Evolutionary conservation across 164 flowering plant genomes (phyloP).

Genomic region (Berberis thunbergii): DNA sequence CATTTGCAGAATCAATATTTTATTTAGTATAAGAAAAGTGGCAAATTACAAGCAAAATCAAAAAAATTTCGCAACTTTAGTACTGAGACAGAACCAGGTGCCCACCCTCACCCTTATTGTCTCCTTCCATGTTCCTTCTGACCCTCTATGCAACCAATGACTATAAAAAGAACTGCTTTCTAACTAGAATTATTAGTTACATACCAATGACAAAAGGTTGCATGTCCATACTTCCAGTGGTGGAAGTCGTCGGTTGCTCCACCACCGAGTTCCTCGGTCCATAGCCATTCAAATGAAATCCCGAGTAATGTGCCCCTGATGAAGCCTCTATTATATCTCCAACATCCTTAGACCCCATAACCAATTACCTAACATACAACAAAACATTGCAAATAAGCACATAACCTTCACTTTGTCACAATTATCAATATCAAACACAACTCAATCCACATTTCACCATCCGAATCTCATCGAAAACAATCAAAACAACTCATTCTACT

Average conservation of each 20-base stretch:
- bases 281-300: conserved; percentile 61
- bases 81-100: no score
- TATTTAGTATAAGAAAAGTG: no score
- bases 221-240: conserved; percentile 33
- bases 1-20: no score
- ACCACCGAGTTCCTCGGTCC: conserved; percentile 25
- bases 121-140: neutral
- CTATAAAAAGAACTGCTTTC: neutral
- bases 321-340: conserved; percentile 70
- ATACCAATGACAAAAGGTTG: conserved; percentile 92
- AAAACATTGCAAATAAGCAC: neutral
- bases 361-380: neutral
- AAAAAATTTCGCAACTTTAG: no score
- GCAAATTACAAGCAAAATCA: no score
- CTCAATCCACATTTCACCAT: neutral
- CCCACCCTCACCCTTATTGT: neutral
- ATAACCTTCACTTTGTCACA: neutral
- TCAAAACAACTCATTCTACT: no score
- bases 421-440: neutral
- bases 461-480: no score
- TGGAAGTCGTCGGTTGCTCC: conserved; percentile 53
- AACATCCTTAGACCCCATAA: conserved; percentile 57
- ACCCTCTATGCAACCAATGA: no score
- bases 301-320: conserved; percentile 84
- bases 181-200: neutral